Percentiles rank a stretch among this genome's conserved stretches.
Conservation (phyloP, 2,329 filamentous ascomycete species). For the Pestalotiopsis sp. region DNA sequence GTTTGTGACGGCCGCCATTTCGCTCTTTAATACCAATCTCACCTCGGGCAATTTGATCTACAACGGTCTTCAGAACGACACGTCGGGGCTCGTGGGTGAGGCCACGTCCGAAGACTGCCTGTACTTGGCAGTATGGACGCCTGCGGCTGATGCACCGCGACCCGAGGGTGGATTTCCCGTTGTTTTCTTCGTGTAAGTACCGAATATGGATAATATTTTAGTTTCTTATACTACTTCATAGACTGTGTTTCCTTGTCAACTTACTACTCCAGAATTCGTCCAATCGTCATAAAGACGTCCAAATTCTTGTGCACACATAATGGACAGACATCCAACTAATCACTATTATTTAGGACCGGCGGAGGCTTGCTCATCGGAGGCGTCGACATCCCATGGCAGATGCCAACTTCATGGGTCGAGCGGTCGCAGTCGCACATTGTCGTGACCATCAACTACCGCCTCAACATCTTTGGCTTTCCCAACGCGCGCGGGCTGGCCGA, state of each 20-base stretch:
- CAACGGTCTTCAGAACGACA: slow-evolving; percentile 32
- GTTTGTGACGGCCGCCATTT: slow-evolving; percentile 31
- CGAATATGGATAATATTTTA: too few species aligned
- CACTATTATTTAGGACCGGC: slow-evolving; percentile 24
- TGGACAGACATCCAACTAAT: neutral
- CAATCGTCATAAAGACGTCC: too few species aligned
- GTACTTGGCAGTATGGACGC: slow-evolving; percentile 42
- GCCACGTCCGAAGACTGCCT: slow-evolving; percentile 33
- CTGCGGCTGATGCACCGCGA: slow-evolving; percentile 20
- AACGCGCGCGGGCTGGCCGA: slow-evolving; percentile 27
- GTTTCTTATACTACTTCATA: too few species aligned
- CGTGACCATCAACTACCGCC: slow-evolving; percentile 42
- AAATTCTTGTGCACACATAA: too few species aligned
- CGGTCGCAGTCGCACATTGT: slow-evolving; percentile 30
- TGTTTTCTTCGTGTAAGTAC: slow-evolving; percentile 34
- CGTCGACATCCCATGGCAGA: slow-evolving; percentile 39
- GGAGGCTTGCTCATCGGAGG: slow-evolving; percentile 42
- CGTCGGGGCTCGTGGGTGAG: slow-evolving; percentile 17
- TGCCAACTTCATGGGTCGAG: slow-evolving; percentile 38
- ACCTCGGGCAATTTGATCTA: slow-evolving; percentile 34
- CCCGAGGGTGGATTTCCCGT: slow-evolving; percentile 36
- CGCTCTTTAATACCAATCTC: slow-evolving; percentile 31
- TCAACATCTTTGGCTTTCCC: slow-evolving; percentile 38
- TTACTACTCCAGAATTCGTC: too few species aligned
- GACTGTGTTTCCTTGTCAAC: too few species aligned